phyloP scores from a whole-genome alignment of 805 yeast genomes.

The Wickerhamiella lipophila region DNA sequence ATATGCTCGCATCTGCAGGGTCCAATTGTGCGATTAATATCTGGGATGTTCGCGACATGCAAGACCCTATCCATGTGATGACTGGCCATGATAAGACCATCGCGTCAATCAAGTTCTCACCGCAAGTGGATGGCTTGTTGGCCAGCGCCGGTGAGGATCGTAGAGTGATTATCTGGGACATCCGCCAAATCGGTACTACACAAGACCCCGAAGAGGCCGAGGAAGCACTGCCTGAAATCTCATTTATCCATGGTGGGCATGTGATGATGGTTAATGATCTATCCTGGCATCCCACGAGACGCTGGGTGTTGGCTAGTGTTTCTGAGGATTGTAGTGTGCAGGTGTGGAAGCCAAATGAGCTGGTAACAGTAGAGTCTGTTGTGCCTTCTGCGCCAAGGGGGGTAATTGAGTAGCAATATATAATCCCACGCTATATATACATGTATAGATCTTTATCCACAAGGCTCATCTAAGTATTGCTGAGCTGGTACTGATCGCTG shows the following conservation, averaged over 20 bases:
- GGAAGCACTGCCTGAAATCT: conserved; percentile 78
- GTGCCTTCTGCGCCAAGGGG: conserved; percentile 9
- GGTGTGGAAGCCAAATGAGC: conserved; percentile 54
- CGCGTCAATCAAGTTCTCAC: conserved; percentile 65
- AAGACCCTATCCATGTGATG: conserved; percentile 46
- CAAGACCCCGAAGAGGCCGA: conserved; percentile 79
- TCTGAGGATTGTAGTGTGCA: conserved; percentile 64
- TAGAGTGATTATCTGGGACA: conserved; percentile 70
- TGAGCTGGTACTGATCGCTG: background rate
- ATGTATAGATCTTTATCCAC: too few relatives aligned
- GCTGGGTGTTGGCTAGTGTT: conserved; percentile 46
- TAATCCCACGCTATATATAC: too few relatives aligned
- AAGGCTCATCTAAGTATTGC: too few relatives aligned
- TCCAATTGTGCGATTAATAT: conserved; percentile 54
- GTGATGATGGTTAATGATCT: conserved; percentile 47
- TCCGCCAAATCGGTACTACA: conserved; percentile 67
- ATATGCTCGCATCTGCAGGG: conserved; percentile 60
- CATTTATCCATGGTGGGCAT: conserved; percentile 81
- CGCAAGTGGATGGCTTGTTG: conserved; percentile 60
- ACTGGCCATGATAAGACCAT: conserved; percentile 64
- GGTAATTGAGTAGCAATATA: background rate
- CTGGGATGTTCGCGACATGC: conserved; percentile 58
- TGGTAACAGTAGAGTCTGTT: conserved; percentile 12
- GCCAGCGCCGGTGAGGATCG: conserved; percentile 59
- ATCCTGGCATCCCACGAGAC: conserved; percentile 47